These are phyloP conservation scores for Akanthomyces uredinophilus DNA, from an alignment of 2,329 filamentous ascomycete genomes.

Conservation along the genomic window DNA sequence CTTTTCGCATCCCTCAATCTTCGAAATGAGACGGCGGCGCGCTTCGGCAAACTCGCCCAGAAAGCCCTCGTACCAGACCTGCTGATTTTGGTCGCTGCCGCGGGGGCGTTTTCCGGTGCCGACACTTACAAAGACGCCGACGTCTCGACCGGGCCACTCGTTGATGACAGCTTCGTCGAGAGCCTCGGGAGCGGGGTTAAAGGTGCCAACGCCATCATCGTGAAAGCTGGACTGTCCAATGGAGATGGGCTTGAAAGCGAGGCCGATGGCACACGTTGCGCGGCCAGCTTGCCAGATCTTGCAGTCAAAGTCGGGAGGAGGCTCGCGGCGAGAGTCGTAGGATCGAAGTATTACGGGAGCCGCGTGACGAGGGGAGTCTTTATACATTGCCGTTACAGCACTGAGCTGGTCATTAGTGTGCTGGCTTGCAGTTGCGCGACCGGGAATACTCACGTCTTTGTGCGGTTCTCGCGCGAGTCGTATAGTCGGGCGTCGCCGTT, in stretches of 20 bases:
- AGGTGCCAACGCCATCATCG: slow-evolving; percentile 86
- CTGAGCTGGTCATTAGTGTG: slow-evolving; percentile 39
- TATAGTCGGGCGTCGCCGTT: slow-evolving; percentile 86
- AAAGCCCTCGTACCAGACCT: slow-evolving; percentile 92
- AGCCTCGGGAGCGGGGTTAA: slow-evolving; percentile 80
- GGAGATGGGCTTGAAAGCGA: slow-evolving; percentile 93
- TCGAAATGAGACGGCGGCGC: slow-evolving; percentile 72
- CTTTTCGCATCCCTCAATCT: slow-evolving; percentile 92
- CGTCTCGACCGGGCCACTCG: slow-evolving; percentile 90
- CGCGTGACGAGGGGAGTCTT: slow-evolving; percentile 66
- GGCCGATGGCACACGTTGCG: slow-evolving; percentile 83
- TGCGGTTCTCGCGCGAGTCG: slow-evolving; percentile 77
- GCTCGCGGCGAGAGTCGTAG: slow-evolving; percentile 91
- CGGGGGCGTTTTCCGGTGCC: slow-evolving; percentile 82
- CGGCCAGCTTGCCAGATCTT: slow-evolving; percentile 96
- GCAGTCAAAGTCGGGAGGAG: slow-evolving; percentile 85
- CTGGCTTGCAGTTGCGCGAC: too few species aligned
- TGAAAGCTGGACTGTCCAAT: slow-evolving; percentile 92
- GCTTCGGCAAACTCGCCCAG: slow-evolving; percentile 91
- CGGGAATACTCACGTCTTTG: slow-evolving; percentile 67
- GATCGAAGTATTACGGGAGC: slow-evolving; percentile 75
- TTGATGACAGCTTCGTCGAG: slow-evolving; percentile 88
- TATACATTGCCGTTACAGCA: slow-evolving; percentile 85
- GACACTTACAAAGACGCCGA: slow-evolving; percentile 87
- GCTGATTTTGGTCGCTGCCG: slow-evolving; percentile 60